These are phyloP conservation scores for Sideroxylon spinosum DNA, from an alignment of 179 eudicot genomes.

Conservation along the genomic window DNA sequence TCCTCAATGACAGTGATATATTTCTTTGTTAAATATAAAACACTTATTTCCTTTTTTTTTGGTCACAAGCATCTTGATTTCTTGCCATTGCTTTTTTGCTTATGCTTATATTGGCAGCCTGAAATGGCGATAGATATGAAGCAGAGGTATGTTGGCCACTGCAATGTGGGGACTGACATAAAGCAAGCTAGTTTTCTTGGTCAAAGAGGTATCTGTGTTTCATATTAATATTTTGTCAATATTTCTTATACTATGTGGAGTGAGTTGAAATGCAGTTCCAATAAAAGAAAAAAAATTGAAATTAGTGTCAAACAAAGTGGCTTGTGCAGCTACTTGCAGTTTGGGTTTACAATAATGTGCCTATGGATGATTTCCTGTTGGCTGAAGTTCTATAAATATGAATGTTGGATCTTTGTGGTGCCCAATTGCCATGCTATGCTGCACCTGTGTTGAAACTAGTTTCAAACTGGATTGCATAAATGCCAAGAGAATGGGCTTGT, in stretches of 20 bases:
- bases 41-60: neutral
- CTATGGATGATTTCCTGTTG: neutral
- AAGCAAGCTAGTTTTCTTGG: constrained; percentile 98
- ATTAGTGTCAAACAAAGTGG: neutral
- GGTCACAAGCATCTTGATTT: neutral
- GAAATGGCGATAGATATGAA: constrained; percentile 84
- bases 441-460: neutral
- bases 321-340: neutral
- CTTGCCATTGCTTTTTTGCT: constrained; percentile 7
- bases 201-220: constrained; percentile 54
- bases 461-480: neutral
- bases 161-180: constrained; percentile 92
- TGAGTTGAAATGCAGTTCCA: neutral
- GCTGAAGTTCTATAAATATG: neutral
- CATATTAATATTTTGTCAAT: neutral
- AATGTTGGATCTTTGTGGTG: constrained; percentile 7
- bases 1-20: neutral
- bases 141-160: constrained; percentile 86
- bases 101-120: constrained; percentile 47
- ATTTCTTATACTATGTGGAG: neutral
- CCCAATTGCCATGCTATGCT: neutral
- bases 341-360: neutral
- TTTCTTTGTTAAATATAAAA: neutral
- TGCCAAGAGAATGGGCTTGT: neutral
- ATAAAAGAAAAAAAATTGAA: neutral